A percentile compares a stretch with the other conserved stretches of the same genome.
phyloP scores from a whole-genome alignment of 2,329 filamentous ascomycete genomes.

The Fusarium sp. region DNA sequence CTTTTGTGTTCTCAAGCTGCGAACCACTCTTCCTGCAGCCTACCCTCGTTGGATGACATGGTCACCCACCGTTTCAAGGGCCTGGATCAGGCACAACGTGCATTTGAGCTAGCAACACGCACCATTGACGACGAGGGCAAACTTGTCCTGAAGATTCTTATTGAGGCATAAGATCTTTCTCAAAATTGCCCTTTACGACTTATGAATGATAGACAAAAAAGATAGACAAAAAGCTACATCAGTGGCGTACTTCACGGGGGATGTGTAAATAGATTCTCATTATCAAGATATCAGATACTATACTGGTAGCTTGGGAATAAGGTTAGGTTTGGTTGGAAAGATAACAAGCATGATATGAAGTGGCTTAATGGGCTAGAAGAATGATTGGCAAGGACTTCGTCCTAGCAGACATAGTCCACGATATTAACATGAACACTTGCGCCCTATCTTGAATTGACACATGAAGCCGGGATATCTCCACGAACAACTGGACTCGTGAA shows the following conservation, averaged over 20 bases:
- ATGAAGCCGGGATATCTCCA: not conserved
- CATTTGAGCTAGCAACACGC: conserved; percentile 74
- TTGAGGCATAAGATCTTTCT: conserved; percentile 55
- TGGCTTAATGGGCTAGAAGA: not conserved
- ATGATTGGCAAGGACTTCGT: not conserved
- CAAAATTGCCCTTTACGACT: conserved; percentile 2
- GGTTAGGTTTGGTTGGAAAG: not conserved
- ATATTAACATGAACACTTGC: not conserved
- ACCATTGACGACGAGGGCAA: conserved; percentile 73
- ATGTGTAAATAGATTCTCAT: not conserved
- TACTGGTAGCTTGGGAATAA: not conserved
- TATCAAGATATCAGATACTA: not conserved
- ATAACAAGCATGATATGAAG: not conserved
- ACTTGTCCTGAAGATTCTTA: conserved; percentile 76
- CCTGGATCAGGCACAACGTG: conserved; percentile 66
- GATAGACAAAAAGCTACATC: conserved; percentile 18
- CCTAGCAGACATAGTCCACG: not conserved
- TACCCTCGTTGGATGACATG: conserved; percentile 73
- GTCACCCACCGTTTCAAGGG: conserved; percentile 78
- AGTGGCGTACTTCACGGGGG: not conserved
- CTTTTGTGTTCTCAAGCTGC: conserved; percentile 59
- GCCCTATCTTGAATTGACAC: not conserved
- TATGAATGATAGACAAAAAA: conserved; percentile 31
- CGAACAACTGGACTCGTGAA: not conserved
- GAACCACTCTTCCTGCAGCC: conserved; percentile 50